A percentile compares a stretch with the other conserved stretches of the same genome.
Conservation (phyloP, 2,329 filamentous ascomycete species). For the Moelleriella libera region DNA sequence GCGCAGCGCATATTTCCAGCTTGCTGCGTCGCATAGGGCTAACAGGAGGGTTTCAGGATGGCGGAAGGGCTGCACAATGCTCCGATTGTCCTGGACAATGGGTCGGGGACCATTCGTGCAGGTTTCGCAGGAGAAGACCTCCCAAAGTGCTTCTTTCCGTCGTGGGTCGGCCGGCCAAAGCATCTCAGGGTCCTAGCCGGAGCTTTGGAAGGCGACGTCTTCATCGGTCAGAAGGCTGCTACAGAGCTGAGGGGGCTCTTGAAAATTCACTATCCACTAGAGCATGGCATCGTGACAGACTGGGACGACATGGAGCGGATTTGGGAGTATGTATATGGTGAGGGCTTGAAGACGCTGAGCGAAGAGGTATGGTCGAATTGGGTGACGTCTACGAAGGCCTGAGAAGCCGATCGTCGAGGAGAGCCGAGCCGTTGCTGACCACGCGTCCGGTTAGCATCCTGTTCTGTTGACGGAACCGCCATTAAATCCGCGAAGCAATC, state of each 20-base stretch:
- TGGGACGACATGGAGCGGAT: slow-evolving; percentile 99
- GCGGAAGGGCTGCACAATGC: slow-evolving; percentile 74
- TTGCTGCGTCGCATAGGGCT: background rate
- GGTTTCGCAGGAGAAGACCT: slow-evolving; percentile 94
- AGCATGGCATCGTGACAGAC: slow-evolving; percentile 96
- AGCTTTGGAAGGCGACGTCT: slow-evolving; percentile 89
- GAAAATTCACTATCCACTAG: slow-evolving; percentile 90
- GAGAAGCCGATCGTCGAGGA: background rate
- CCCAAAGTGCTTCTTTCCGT: slow-evolving; percentile 94
- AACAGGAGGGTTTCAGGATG: slow-evolving; percentile 20
- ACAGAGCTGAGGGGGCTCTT: slow-evolving; percentile 82
- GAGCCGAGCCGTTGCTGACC: slow-evolving; percentile 6
- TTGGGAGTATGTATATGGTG: slow-evolving; percentile 95
- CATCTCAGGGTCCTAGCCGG: slow-evolving; percentile 91
- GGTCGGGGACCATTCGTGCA: slow-evolving; percentile 91
- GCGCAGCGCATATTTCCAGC: too few relatives aligned
- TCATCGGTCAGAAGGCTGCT: slow-evolving; percentile 81
- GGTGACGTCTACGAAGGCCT: too few relatives aligned
- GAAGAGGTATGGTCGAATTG: slow-evolving; percentile 54
- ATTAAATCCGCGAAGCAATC: slow-evolving; percentile 87
- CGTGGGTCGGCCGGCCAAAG: slow-evolving; percentile 91
- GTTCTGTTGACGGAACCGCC: slow-evolving; percentile 93
- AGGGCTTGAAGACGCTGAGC: slow-evolving; percentile 89
- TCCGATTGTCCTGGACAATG: slow-evolving; percentile 97
- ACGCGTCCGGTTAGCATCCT: slow-evolving; percentile 51